phyloP scores from a whole-genome alignment of 1,284 basidiomycete genomes.

The Papiliotrema flavescens region DNA sequence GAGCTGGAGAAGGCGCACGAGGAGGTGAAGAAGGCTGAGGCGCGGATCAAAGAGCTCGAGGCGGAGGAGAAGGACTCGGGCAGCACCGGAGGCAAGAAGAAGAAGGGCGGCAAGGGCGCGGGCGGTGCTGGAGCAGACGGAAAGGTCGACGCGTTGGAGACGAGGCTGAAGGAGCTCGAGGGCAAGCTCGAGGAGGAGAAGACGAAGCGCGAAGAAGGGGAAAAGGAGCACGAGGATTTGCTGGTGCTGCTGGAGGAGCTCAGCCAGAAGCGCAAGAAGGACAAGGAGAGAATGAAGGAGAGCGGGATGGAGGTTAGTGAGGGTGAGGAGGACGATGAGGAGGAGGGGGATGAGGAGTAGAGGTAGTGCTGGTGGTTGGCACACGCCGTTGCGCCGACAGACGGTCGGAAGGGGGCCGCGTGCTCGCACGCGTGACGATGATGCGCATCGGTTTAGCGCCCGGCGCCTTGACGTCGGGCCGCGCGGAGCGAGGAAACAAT shows the following conservation, averaged over 20 bases:
- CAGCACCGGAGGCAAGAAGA: conserved; percentile 9
- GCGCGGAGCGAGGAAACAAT: no score
- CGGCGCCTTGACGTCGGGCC: no score
- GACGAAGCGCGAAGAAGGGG: conserved; percentile 68
- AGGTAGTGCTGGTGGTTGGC: no score
- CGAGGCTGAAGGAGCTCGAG: conserved; percentile 39
- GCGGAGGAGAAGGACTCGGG: conserved; percentile 17
- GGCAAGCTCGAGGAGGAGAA: conserved; percentile 57
- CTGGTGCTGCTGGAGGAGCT: conserved; percentile 91
- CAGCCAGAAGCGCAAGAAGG: conserved; percentile 72
- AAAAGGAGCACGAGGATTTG: conserved; percentile 92
- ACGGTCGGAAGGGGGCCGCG: no score
- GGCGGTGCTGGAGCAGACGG: conserved; percentile 11
- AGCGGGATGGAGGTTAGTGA: conserved; percentile 83
- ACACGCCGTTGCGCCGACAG: no score
- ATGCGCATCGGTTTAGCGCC: no score
- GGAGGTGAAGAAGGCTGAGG: conserved; percentile 10
- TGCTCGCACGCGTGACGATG: no score
- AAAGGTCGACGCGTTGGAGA: conserved; percentile 26
- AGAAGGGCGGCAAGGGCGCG: conserved; percentile 19
- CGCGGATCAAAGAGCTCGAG: conserved; percentile 20
- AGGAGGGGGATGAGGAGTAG: conserved; percentile 50
- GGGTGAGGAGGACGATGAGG: conserved; percentile 77
- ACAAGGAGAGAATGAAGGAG: conserved; percentile 71
- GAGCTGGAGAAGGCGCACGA: conserved; percentile 8